Evolutionary conservation across 2,329 filamentous ascomycete genomes (phyloP).

Genomic region (Ceratocystis smalleyi): DNA sequence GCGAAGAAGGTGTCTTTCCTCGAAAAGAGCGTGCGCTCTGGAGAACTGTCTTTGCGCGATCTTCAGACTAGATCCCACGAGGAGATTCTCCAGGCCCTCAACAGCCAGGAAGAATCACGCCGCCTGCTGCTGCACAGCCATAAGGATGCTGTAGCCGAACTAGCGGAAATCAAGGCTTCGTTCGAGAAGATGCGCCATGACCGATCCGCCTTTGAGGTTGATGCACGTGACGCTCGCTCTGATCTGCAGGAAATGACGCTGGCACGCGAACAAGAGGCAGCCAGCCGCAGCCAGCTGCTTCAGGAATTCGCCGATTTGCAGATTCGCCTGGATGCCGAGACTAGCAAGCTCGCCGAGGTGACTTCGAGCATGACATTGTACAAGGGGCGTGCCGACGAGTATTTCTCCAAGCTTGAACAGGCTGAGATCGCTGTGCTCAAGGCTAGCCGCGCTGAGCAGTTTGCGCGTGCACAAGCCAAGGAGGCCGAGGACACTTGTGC

Average conservation of each 20-base stretch:
- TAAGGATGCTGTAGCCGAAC: slow-evolving; percentile 69
- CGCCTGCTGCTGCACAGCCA: slow-evolving; percentile 68
- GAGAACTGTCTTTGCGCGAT: slow-evolving; percentile 76
- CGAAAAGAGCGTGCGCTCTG: slow-evolving; percentile 72
- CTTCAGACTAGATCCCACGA: slow-evolving; percentile 88
- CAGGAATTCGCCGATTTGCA: slow-evolving; percentile 89
- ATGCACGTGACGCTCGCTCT: slow-evolving; percentile 67
- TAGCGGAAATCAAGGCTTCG: slow-evolving; percentile 71
- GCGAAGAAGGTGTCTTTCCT: slow-evolving; percentile 79
- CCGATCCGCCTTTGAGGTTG: slow-evolving; percentile 65
- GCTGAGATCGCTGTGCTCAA: slow-evolving; percentile 92
- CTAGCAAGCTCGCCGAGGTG: slow-evolving; percentile 70
- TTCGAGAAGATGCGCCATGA: slow-evolving; percentile 77
- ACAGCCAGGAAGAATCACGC: slow-evolving; percentile 80
- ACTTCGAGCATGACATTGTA: slow-evolving; percentile 73
- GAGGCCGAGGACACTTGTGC: slow-evolving; percentile 87
- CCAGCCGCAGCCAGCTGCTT: slow-evolving; percentile 74
- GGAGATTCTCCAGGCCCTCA: slow-evolving; percentile 82
- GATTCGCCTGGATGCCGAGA: slow-evolving; percentile 79
- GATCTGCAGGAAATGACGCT: slow-evolving; percentile 68
- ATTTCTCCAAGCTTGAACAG: slow-evolving; percentile 93
- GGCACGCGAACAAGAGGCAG: slow-evolving; percentile 70
- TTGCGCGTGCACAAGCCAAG: slow-evolving; percentile 74
- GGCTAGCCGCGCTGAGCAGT: slow-evolving; percentile 79
- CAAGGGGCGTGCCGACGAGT: slow-evolving; percentile 84